Conservation (phyloP, 805 yeast species). For the Candida dajiaensis region DNA sequence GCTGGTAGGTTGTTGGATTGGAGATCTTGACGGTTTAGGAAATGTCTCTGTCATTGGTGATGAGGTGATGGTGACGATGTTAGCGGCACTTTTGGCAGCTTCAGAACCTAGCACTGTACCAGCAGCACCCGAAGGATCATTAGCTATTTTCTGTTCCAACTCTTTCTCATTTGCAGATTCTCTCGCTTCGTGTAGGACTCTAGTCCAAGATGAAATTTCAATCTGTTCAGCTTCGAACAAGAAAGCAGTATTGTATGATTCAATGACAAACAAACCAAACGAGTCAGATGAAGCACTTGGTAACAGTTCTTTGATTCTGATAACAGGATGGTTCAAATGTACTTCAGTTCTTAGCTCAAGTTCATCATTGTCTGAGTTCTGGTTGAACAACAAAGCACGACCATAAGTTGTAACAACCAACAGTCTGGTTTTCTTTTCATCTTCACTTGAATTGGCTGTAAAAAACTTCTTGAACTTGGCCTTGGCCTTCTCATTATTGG, state of each 20-base stretch:
- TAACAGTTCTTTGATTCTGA: constrained; percentile 54
- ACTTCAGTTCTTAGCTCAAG: constrained; percentile 50
- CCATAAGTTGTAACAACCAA: constrained; percentile 59
- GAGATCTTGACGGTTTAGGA: neutral
- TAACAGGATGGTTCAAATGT: constrained; percentile 43
- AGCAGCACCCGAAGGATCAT: constrained; percentile 26
- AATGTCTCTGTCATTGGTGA: constrained; percentile 5
- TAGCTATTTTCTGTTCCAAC: constrained; percentile 20
- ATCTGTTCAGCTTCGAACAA: constrained; percentile 48
- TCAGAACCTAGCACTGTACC: constrained; percentile 29
- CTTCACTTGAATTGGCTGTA: constrained; percentile 18
- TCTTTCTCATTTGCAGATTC: constrained; percentile 41
- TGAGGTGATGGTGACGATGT: constrained; percentile 20
- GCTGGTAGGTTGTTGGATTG: constrained; percentile 2
- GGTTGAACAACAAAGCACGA: constrained; percentile 47
- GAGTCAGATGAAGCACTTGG: constrained; percentile 27
- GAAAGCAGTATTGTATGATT: constrained; percentile 48
- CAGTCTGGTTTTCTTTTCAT: constrained; percentile 41
- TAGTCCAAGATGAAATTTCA: constrained; percentile 55
- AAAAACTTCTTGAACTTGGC: constrained; percentile 21
- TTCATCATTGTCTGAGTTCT: constrained; percentile 29
- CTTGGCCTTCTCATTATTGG: constrained; percentile 11
- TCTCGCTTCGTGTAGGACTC: constrained; percentile 43
- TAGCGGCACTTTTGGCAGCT: constrained; percentile 33
- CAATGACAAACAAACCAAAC: constrained; percentile 47